A percentile compares a stretch with the other conserved stretches of the same genome.
phyloP scores from a whole-genome alignment of 345 rosid species.

The Brassica incana region DNA sequence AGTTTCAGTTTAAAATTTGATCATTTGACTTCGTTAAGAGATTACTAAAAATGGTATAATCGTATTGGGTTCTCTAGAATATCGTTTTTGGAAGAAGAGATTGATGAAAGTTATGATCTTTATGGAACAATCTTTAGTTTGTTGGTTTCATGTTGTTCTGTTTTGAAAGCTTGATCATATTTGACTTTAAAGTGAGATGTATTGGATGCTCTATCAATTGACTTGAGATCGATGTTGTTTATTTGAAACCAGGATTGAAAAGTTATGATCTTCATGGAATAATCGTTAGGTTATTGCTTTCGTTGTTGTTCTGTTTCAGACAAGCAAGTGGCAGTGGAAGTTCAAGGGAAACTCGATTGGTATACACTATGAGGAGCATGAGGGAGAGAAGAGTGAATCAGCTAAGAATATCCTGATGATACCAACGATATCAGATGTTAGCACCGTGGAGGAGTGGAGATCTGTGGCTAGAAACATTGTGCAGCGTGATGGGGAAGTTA shows the following conservation, averaged over 20 bases:
- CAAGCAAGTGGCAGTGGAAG: constrained; percentile 72
- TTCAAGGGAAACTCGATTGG: constrained; percentile 58
- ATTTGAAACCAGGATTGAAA: not conserved
- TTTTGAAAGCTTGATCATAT: constrained; percentile 1
- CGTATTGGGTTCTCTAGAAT: too few relatives aligned
- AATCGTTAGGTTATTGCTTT: constrained; percentile 11
- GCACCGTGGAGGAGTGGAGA: constrained; percentile 96
- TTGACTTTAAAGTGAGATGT: constrained; percentile 5
- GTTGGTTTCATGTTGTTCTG: constrained; percentile 18
- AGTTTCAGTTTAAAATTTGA: not conserved
- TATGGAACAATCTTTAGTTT: not conserved
- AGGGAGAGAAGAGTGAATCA: constrained; percentile 49
- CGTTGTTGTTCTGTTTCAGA: constrained; percentile 44
- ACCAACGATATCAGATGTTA: constrained; percentile 96
- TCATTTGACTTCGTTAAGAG: constrained; percentile 6
- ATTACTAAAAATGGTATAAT: too few relatives aligned
- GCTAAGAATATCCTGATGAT: constrained; percentile 69
- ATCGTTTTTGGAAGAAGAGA: not conserved
- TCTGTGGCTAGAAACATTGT: constrained; percentile 75
- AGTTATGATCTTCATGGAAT: not conserved
- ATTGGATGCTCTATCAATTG: not conserved
- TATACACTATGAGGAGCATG: constrained; percentile 77
- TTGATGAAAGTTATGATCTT: constrained; percentile 8
- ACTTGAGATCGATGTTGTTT: too few relatives aligned
- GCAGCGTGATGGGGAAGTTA: constrained; percentile 42